A percentile compares a stretch with the other conserved stretches of the same genome.
Evolutionary conservation across 768 basidiomycete species (phyloP).

Genomic region (Tremella fuciformis): DNA sequence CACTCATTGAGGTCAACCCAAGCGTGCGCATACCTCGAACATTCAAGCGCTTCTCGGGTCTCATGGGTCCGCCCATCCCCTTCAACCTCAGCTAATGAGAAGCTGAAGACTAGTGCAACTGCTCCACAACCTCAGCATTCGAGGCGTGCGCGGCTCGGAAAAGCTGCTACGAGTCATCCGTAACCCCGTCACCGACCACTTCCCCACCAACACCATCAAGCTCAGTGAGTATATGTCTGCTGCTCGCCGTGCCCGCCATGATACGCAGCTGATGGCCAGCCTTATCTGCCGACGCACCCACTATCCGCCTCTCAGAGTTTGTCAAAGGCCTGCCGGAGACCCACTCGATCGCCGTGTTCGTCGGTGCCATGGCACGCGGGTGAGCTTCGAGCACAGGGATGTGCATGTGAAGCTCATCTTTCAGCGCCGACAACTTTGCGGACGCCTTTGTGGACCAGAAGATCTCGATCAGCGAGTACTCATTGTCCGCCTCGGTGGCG

Average conservation of each 20-base stretch:
- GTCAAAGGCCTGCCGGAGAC: constrained; percentile 79
- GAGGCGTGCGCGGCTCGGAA: constrained; percentile 94
- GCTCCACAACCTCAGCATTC: constrained; percentile 89
- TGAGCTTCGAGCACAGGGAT: constrained; percentile 23
- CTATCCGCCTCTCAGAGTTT: constrained; percentile 74
- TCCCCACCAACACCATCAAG: constrained; percentile 92
- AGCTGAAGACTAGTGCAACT: constrained; percentile 70
- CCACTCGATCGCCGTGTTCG: constrained; percentile 88
- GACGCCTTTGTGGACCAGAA: constrained; percentile 93
- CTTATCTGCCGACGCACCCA: constrained; percentile 84
- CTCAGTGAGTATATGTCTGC: constrained; percentile 72
- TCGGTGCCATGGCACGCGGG: constrained; percentile 97
- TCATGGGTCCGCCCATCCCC: constrained; percentile 72
- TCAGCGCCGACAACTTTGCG: constrained; percentile 83
- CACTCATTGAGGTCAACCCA: constrained; percentile 97
- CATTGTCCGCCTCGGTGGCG: constrained; percentile 81
- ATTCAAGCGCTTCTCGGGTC: constrained; percentile 95
- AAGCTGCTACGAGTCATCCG: constrained; percentile 90
- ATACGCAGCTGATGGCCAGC: constrained; percentile 56
- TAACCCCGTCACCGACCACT: constrained; percentile 93
- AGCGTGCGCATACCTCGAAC: constrained; percentile 96
- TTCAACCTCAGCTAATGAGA: not conserved
- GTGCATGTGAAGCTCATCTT: not conserved
- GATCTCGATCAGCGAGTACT: constrained; percentile 91
- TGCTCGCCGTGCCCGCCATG: not conserved